A percentile compares a stretch with the other conserved stretches of the same genome.
These are phyloP conservation scores for Aspergillus sp. DNA, from an alignment of 2,329 filamentous ascomycete genomes.

Conservation along the genomic window DNA sequence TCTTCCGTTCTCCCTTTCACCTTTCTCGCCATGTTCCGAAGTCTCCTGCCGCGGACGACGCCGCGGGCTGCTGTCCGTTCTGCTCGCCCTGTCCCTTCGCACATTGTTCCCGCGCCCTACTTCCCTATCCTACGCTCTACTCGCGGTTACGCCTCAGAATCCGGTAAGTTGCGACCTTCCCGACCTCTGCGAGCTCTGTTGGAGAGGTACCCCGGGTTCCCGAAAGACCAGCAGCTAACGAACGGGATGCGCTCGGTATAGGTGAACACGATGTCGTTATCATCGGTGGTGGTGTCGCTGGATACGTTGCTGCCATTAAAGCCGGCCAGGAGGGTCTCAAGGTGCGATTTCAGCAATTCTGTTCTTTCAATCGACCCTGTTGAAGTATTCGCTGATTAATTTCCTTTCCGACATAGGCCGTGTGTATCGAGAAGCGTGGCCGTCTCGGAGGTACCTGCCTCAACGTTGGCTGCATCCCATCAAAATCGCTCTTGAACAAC, in stretches of 20 bases:
- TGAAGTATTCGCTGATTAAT: conserved; percentile 15
- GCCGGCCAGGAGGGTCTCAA: conserved; percentile 96
- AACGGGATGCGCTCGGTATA: conserved; percentile 36
- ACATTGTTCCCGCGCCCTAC: conserved; percentile 36
- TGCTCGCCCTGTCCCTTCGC: conserved; percentile 37
- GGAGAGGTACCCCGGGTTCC: conserved; percentile 17
- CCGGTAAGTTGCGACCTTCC: conserved; percentile 35
- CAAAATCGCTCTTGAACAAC: conserved; percentile 99
- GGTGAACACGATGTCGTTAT: conserved; percentile 97
- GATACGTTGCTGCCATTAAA: conserved; percentile 99
- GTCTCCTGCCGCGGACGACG: conserved; percentile 50
- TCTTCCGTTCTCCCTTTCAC: conserved; percentile 23
- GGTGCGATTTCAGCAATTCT: conserved; percentile 51
- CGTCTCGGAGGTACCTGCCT: conserved; percentile 93
- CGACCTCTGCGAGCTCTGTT: background rate
- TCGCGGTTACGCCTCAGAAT: conserved; percentile 58
- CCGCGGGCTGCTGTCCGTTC: conserved; percentile 46
- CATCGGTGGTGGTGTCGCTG: conserved; percentile 96
- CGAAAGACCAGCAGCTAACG: conserved; percentile 21
- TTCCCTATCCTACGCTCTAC: conserved; percentile 53
- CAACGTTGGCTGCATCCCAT: conserved; percentile 98
- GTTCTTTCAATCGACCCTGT: background rate
- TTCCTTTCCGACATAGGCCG: conserved; percentile 60
- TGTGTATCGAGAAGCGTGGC: conserved; percentile 98
- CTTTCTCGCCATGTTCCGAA: conserved; percentile 51